Base-by-base conservation (phyloP, 148 eudicot genomes). In the Persicaria tinctoria region DNA sequence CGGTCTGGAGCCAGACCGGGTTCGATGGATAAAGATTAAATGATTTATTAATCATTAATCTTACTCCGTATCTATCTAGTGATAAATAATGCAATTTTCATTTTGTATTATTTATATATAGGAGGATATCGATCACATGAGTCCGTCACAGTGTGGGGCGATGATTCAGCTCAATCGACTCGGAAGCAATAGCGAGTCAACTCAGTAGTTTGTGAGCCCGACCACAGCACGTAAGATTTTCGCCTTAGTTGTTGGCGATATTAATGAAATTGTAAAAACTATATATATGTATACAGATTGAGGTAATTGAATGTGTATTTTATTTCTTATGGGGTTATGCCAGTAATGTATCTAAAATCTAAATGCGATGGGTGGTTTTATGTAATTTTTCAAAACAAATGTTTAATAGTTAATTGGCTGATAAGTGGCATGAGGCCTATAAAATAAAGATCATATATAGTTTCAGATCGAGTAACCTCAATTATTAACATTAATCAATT, bases 1-100 rank as follows among this genome's bases (percentile, higher is more conserved):
- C 94, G 0, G 93, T 93, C 14, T 93, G 98, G 98, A 93, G 94
- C 46, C 98, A 86, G 66, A 93, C 98, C 75, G 98, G 98, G 38
- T 93, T 92, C 70, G 87, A 90, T 73, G 98, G 98, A 49, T 95
- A 80, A 80, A 88, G 51, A 47, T 27, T 44, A 23, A 14, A 14
- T 54, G n/a, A 46, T 75, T 11, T 49, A 11, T 8, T 50, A 59
- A 32, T 32, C 41, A 32, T 32, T 32, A 32, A 32, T 32, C 41
- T 32, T 32, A n/a, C n/a, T n/a, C n/a, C n/a, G n/a, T n/a, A 32
- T 32, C 41, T 32, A 32, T 32, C 3, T 1, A 46, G 68, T 14
- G 63, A 50, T 6, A 47, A 44, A 14, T 18, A 14, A 8, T 20
- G 38, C 70, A 71, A 53, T 57, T 44, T 71, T 13, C 6, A 46